Percentiles rank a stretch among this genome's conserved stretches.
These are phyloP conservation scores for Rhizophlyctis rosea DNA, from an alignment of 192 early-diverging fungal genomes.

Conservation along the genomic window DNA sequence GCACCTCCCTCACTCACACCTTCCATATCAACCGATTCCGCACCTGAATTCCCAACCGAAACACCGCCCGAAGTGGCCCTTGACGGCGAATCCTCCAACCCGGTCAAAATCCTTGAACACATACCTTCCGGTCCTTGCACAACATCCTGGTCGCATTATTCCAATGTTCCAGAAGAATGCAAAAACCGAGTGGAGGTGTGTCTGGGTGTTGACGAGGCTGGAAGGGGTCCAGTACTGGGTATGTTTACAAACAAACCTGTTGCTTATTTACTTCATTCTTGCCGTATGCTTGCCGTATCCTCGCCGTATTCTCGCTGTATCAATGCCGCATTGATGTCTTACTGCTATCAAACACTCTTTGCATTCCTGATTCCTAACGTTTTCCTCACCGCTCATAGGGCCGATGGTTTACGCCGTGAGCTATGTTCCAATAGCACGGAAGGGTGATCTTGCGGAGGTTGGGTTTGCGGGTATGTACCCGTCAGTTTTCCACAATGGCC, in stretches of 20 bases:
- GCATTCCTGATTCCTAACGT: not conserved
- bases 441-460: slow-evolving; percentile 60
- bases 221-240: slow-evolving; percentile 91
- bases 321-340: not conserved
- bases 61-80: no score
- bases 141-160: slow-evolving; percentile 22
- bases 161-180: slow-evolving; percentile 8
- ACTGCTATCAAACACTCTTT: slow-evolving; percentile 1
- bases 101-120: no score
- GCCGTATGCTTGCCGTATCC: not conserved
- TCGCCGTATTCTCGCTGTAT: not conserved
- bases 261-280: slow-evolving; percentile 24
- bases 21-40: no score
- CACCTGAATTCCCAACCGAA: no score
- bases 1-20: no score
- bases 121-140: slow-evolving; percentile 23
- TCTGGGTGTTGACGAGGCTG: slow-evolving; percentile 96
- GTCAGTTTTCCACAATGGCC: not conserved
- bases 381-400: slow-evolving; percentile 51
- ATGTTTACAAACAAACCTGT: slow-evolving; percentile 12
- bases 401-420: slow-evolving; percentile 98
- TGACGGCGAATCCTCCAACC: no score
- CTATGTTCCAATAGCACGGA: slow-evolving; percentile 66
- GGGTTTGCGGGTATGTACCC: slow-evolving; percentile 74
- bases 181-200: slow-evolving; percentile 6